These are phyloP conservation scores for Aspergillus transmontanensis DNA, from an alignment of 2,329 filamentous ascomycete species.

Conservation along the genomic window DNA sequence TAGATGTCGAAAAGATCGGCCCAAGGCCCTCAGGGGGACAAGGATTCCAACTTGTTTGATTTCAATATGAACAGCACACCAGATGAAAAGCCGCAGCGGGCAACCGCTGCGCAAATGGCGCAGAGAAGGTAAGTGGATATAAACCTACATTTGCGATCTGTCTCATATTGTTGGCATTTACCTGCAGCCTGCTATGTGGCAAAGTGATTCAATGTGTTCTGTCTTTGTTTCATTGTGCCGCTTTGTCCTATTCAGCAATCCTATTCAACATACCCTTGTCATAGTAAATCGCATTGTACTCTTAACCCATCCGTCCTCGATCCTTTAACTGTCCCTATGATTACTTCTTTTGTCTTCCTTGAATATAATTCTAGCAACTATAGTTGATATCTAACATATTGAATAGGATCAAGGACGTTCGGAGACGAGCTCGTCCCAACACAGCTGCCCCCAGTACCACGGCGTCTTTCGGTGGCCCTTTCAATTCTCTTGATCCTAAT, in stretches of 20 bases:
- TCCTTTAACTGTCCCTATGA: background rate
- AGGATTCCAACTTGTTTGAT: constrained; percentile 31
- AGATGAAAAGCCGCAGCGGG: constrained; percentile 51
- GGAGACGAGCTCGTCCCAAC: constrained; percentile 28
- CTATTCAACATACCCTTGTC: background rate
- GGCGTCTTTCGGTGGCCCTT: constrained; percentile 29
- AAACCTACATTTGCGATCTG: constrained; percentile 15
- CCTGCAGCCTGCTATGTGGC: background rate
- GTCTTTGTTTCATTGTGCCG: background rate
- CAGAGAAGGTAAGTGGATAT: constrained; percentile 55
- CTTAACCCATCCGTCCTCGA: background rate
- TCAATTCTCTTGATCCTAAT: constrained; percentile 34
- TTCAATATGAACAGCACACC: constrained; percentile 44
- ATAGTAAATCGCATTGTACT: background rate
- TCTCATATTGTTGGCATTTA: constrained; percentile 7
- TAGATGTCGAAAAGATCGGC: constrained; percentile 46
- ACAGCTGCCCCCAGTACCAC: constrained; percentile 22
- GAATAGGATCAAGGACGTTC: constrained; percentile 28
- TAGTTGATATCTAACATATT: constrained; percentile 10
- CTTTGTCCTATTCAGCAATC: background rate
- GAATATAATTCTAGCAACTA: background rate
- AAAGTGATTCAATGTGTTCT: background rate
- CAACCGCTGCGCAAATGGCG: constrained; percentile 58
- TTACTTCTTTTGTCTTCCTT: background rate
- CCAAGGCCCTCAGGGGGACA: constrained; percentile 38